These are phyloP conservation scores for Euphorbia schlechtendalii DNA, from an alignment of 441 rosid species.

Conservation along the genomic window DNA sequence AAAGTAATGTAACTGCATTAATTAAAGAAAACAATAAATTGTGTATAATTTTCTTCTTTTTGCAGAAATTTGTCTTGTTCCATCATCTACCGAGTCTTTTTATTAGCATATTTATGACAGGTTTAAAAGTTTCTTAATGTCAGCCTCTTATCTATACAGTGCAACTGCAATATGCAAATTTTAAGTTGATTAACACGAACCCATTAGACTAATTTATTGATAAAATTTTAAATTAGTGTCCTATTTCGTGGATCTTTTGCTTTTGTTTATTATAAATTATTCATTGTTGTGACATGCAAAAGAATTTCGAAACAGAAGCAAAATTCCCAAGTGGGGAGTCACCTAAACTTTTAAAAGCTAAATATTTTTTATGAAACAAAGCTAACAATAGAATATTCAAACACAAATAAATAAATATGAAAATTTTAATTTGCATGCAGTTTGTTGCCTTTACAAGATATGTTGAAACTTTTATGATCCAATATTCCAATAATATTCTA, in stretches of 20 bases:
- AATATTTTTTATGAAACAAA: background rate
- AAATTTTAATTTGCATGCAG: slow-evolving; percentile 23
- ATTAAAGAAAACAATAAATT: no score
- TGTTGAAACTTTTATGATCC: slow-evolving; percentile 30
- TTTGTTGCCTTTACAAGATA: slow-evolving; percentile 36
- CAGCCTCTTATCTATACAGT: slow-evolving; percentile 12
- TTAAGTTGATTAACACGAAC: no score
- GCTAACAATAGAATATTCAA: slow-evolving; percentile 20
- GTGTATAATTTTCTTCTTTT: background rate
- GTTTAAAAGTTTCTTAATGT: background rate
- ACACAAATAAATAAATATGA: slow-evolving; percentile 9
- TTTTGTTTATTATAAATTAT: slow-evolving; percentile 16
- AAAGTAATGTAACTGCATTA: no score
- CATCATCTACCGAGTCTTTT: no score
- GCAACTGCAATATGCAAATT: no score
- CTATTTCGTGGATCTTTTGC: no score
- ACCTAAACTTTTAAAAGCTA: slow-evolving; percentile 27
- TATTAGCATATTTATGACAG: background rate
- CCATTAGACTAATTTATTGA: background rate
- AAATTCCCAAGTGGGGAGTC: slow-evolving; percentile 34
- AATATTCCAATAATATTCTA: slow-evolving; percentile 22
- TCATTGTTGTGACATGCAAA: slow-evolving; percentile 11
- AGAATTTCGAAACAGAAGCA: slow-evolving; percentile 18
- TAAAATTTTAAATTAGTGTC: no score
- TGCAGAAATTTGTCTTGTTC: no score